Evolutionary conservation across 331 rosid species (phyloP), one percentile per base, ranked within the genome.

Genomic region (Phaseolus coccineus): DNA sequence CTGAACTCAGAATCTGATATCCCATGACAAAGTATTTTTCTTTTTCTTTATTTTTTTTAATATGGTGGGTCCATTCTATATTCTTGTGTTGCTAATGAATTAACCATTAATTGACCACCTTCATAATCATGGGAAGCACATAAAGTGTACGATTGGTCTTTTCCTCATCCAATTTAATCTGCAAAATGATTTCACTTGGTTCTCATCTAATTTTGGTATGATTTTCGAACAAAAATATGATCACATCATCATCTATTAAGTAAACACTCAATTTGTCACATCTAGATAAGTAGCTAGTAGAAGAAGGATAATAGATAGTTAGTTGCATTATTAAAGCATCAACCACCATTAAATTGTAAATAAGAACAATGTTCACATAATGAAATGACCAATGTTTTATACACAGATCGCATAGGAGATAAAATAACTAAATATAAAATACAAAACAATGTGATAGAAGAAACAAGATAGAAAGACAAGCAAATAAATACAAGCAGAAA

Each of bases 141-240:
- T 81, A 66, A 81, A 81, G 79, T 4, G 74, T 37, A 55, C 16
- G 4, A 42, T 81, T 66, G 71, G 66, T 62, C 3, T 39, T 37
- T 80, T 27, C 11, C 31, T 55, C 53, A 10, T 47, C 40, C 55
- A 39, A 25, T 48, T 61, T 27, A 62, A 61, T 71, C n/a, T 8
- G 11, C 2, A 56, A 40, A 33, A 79, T 37, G 53, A 70, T 31
- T 58, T 59, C 73, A 70, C 11, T 2, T 19, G 50, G 61, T 76
- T 73, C 44, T 62, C 74, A 28, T 62, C 27, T 10, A 40, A 58
- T 22, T 24, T 4, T 77, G 68, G 47, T 66, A 77, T 40, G 56
- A 69, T 78, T 57, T 40, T 67, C 63, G 33, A 64, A 14, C 19
- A 6, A 74, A 39, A 57, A 24, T 3, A 39, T 25, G 68, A 14